phyloP scores from a whole-genome alignment of 352 stramenopile genomes.

The Pythium diclinum region DNA sequence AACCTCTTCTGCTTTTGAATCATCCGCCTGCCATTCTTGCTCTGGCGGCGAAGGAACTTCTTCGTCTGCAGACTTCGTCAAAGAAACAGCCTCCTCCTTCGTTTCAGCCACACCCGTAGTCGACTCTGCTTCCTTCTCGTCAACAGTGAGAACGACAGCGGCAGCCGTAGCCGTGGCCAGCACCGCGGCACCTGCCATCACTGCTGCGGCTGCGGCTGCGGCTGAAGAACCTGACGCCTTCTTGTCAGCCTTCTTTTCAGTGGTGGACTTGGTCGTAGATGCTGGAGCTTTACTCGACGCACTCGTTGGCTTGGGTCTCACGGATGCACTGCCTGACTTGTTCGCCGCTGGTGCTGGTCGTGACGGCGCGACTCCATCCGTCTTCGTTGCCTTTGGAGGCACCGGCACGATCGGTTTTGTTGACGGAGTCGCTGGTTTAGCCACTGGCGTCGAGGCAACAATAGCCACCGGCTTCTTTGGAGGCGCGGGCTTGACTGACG shows the following conservation, averaged over 20 bases:
- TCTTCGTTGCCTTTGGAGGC: neutral
- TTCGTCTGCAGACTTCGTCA: neutral
- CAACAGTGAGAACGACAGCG: neutral
- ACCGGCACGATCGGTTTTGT: neutral
- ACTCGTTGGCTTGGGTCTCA: neutral
- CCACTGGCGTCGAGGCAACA: neutral
- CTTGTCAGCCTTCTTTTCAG: neutral
- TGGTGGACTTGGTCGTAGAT: neutral
- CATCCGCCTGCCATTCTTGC: no score
- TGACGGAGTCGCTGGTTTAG: conserved; percentile 3
- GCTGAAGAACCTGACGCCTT: neutral
- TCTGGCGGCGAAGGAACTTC: neutral
- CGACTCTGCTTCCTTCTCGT: neutral
- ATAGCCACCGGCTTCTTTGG: neutral
- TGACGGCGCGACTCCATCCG: neutral
- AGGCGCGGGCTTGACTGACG: neutral
- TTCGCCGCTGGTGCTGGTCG: neutral
- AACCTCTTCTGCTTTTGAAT: no score
- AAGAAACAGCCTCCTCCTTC: neutral
- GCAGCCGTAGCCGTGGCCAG: neutral
- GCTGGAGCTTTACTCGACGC: neutral
- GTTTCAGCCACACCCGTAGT: neutral
- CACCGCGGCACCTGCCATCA: neutral
- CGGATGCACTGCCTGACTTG: neutral
- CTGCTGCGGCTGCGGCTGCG: neutral